Percentiles rank a stretch among this genome's conserved stretches.
These are phyloP conservation scores for Aspergillus sojae DNA, from an alignment of 2,329 filamentous ascomycete species.

Conservation along the genomic window DNA sequence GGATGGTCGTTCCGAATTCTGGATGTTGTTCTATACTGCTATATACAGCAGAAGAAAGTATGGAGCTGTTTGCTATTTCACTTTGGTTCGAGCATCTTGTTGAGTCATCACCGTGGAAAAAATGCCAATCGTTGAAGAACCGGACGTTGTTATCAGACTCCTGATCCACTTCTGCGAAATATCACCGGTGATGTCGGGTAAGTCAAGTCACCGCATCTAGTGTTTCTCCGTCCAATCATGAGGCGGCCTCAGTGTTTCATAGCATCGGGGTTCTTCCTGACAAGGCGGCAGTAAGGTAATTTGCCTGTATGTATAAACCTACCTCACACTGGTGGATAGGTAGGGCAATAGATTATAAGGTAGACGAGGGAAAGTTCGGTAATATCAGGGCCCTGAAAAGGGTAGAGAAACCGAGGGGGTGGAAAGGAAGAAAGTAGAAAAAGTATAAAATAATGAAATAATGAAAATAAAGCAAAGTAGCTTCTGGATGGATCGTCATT, in stretches of 20 bases:
- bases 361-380: not conserved
- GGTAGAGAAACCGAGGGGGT: not conserved
- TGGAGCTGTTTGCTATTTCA: not conserved
- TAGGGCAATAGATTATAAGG: not conserved
- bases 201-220: not conserved
- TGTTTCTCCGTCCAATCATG: not conserved
- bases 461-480: not conserved
- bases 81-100: not conserved
- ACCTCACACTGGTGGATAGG: not conserved
- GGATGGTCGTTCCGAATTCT: not conserved
- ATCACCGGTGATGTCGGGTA: not conserved
- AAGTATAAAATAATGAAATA: not conserved
- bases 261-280: not conserved
- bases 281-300: not conserved
- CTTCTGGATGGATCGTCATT: slow-evolving; percentile 3
- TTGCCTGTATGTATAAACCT: not conserved
- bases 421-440: not conserved
- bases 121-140: not conserved
- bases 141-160: not conserved
- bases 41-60: not conserved
- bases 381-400: not conserved
- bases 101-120: not conserved
- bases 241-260: not conserved
- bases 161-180: not conserved
- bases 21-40: not conserved